phyloP scores from a whole-genome alignment of 495 filamentous ascomycete species.

The Podospora comata region DNA sequence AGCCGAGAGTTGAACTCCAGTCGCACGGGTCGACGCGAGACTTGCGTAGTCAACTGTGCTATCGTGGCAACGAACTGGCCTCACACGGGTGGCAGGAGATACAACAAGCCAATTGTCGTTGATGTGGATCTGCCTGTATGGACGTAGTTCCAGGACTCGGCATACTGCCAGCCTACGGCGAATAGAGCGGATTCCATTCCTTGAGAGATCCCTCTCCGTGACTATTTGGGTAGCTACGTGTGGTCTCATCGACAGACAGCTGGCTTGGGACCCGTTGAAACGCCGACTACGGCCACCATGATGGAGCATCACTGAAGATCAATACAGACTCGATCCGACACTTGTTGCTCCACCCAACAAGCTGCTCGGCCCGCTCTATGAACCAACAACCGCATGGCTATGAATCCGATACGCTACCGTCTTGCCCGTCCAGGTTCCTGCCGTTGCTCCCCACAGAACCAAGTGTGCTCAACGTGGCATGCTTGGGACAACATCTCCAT shows the following conservation, averaged over 20 bases:
- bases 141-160: background rate
- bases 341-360: background rate
- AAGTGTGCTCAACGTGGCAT: background rate
- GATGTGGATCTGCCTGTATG: conserved; percentile 68
- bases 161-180: background rate
- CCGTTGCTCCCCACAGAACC: background rate
- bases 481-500: background rate
- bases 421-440: background rate
- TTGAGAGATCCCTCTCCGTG: background rate
- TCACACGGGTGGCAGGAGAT: conserved; percentile 53
- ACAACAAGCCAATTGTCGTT: conserved; percentile 75
- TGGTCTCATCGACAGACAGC: background rate
- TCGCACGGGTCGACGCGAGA: conserved; percentile 54
- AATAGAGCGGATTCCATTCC: background rate
- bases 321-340: background rate
- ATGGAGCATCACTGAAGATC: background rate
- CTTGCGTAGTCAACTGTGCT: conserved; percentile 73
- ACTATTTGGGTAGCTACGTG: background rate
- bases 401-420: background rate
- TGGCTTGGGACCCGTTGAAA: background rate
- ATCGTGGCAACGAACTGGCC: conserved; percentile 67
- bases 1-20: background rate
- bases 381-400: background rate
- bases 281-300: background rate
- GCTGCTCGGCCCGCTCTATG: background rate